phyloP scores from a whole-genome alignment of 2,329 filamentous ascomycete species.

The Xylaria sp. region DNA sequence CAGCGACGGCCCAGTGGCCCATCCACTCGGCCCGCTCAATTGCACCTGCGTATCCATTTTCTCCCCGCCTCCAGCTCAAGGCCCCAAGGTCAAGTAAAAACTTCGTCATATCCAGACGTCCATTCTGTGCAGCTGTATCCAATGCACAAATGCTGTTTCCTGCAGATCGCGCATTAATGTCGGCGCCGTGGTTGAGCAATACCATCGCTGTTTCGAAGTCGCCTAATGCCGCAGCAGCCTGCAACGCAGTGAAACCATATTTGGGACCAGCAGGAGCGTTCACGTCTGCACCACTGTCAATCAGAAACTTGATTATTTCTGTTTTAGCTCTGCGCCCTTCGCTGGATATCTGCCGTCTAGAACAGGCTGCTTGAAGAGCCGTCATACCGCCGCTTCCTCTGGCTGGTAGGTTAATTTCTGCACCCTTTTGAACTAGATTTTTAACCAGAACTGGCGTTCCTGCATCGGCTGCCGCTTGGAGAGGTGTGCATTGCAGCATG shows the following conservation, averaged over 20 bases:
- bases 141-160: not conserved
- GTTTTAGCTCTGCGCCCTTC: not conserved
- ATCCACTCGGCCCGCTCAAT: not conserved
- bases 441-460: not conserved
- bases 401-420: not conserved
- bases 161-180: not conserved
- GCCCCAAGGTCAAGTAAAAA: constrained; percentile 2
- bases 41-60: not conserved
- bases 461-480: not conserved
- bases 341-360: too few species aligned
- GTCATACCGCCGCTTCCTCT: not conserved
- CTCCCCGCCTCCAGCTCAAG: not conserved
- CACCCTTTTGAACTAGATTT: not conserved
- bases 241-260: not conserved
- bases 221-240: not conserved
- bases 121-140: not conserved
- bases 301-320: not conserved
- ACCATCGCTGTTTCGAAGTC: not conserved
- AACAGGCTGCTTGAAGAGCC: constrained; percentile 7
- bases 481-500: not conserved
- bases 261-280: not conserved
- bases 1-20: not conserved
- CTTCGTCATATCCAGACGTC: constrained; percentile 4
- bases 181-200: not conserved
- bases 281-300: not conserved